Conservation (phyloP, 306 rosid species). For the Sophora flavescens region DNA sequence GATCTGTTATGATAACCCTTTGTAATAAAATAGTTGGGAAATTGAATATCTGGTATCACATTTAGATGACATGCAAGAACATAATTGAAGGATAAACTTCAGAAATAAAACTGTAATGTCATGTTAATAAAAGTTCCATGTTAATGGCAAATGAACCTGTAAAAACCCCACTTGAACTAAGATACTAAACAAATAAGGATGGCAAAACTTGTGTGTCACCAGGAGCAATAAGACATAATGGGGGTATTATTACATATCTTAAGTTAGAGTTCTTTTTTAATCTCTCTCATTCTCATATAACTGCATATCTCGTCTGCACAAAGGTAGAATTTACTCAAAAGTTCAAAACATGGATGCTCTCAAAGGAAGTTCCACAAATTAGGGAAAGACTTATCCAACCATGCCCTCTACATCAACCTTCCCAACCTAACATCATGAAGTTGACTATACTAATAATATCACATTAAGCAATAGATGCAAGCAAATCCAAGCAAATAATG, state of each 20-base stretch:
- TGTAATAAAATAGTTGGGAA: constrained; percentile 93
- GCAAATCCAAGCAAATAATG: too few relatives aligned
- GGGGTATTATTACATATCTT: background rate
- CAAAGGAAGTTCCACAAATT: constrained; percentile 9
- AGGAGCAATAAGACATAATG: background rate
- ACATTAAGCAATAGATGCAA: too few relatives aligned
- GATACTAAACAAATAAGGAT: constrained; percentile 2
- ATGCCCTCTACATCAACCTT: too few relatives aligned
- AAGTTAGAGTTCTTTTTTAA: background rate
- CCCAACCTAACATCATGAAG: too few relatives aligned
- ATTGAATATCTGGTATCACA: constrained; percentile 90
- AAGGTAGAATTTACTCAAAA: background rate
- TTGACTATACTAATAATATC: too few relatives aligned
- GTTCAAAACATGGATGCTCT: background rate
- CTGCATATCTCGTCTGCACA: background rate
- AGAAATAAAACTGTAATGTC: background rate
- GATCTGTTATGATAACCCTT: constrained; percentile 91
- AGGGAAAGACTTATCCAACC: too few relatives aligned
- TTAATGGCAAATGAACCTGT: constrained; percentile 20
- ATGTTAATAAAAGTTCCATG: constrained; percentile 3
- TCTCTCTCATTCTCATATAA: background rate
- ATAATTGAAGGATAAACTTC: constrained; percentile 36
- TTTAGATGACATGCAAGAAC: constrained; percentile 75
- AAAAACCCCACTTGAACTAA: background rate
- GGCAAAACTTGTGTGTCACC: constrained; percentile 24